Evolutionary conservation across 1,139 yeast genomes (phyloP).

Genomic region (Saccharomyces hybrid): DNA sequence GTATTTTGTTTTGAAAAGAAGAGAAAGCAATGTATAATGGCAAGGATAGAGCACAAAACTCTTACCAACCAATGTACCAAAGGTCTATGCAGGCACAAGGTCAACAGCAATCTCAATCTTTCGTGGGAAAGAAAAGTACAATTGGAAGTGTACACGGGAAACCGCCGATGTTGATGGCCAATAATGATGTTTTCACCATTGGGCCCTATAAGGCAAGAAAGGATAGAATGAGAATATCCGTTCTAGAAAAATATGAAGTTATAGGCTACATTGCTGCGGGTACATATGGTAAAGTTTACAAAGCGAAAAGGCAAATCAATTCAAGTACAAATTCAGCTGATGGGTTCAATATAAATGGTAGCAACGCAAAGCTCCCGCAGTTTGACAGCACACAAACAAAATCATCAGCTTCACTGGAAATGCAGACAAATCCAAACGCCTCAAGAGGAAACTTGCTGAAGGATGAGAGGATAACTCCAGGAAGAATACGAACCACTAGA

Average conservation of each 20-base stretch:
- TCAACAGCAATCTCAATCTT: conserved; percentile 7
- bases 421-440: neutral
- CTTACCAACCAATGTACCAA: conserved; percentile 12
- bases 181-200: conserved; percentile 58
- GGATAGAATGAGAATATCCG: conserved; percentile 62
- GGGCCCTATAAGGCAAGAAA: conserved; percentile 70
- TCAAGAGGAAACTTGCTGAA: neutral
- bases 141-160: conserved; percentile 22
- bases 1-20: neutral
- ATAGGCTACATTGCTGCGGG: conserved; percentile 98
- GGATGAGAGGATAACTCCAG: conserved; percentile 1
- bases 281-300: conserved; percentile 94
- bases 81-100: conserved; percentile 5
- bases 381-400: neutral
- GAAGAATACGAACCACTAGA: neutral
- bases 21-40: conserved; percentile 11
- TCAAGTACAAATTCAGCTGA: neutral
- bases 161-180: conserved; percentile 51
- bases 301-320: conserved; percentile 47
- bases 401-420: neutral
- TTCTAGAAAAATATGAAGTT: conserved; percentile 74
- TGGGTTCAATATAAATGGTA: neutral
- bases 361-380: neutral
- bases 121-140: conserved; percentile 5
- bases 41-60: conserved; percentile 9